Conservation (phyloP, 805 yeast genomes). For the Starmerella floris region DNA sequence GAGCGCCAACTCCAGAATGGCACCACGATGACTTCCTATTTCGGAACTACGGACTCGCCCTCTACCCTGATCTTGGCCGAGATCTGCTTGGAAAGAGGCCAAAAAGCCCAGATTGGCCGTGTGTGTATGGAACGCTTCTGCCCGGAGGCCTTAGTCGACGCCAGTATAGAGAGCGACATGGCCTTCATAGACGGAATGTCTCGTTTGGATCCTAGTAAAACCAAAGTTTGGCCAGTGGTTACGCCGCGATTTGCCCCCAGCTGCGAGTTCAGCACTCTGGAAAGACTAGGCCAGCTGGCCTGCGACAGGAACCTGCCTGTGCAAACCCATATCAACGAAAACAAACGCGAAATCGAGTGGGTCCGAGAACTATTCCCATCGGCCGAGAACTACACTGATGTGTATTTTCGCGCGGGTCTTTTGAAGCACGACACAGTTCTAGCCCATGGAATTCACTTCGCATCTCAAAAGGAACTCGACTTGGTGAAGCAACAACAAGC, state of each 20-base stretch:
- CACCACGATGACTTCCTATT: conserved; percentile 86
- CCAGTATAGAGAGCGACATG: conserved; percentile 41
- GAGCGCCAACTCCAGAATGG: conserved; percentile 59
- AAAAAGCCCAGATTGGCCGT: conserved; percentile 81
- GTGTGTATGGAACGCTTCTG: conserved; percentile 86
- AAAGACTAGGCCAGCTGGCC: conserved; percentile 49
- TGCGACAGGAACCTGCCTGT: conserved; percentile 40
- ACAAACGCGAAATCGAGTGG: conserved; percentile 57
- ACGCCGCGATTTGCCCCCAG: conserved; percentile 94
- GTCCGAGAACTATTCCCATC: conserved; percentile 64
- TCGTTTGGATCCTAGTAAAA: conserved; percentile 39
- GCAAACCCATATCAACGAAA: conserved; percentile 89
- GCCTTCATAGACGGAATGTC: conserved; percentile 45
- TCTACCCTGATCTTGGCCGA: conserved; percentile 70
- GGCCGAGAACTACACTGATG: conserved; percentile 54
- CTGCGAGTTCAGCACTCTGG: conserved; percentile 52
- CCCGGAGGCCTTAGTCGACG: conserved; percentile 48
- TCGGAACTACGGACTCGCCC: conserved; percentile 70
- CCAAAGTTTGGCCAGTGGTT: conserved; percentile 53
- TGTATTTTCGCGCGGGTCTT: conserved; percentile 53
- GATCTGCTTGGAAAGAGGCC: conserved; percentile 52
- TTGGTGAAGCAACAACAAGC: conserved; percentile 41
- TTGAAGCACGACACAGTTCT: conserved; percentile 55
- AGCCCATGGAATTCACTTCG: conserved; percentile 79
- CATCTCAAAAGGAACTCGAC: conserved; percentile 44